phyloP scores from a whole-genome alignment of 179 eudicot species.

The Monotropa hypopitys region DNA sequence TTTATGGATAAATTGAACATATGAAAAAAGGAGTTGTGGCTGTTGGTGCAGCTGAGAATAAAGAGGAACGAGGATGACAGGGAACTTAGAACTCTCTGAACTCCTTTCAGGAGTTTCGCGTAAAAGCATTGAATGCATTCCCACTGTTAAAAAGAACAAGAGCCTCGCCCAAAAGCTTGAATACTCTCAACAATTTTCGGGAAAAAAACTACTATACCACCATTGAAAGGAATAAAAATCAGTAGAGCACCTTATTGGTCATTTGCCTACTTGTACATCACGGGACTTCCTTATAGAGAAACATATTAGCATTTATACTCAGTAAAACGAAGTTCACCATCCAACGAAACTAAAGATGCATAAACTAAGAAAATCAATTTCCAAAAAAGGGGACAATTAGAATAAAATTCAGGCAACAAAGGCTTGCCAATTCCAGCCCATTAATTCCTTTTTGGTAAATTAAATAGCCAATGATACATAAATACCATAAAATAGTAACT shows the following conservation, averaged over 20 bases:
- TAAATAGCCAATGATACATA: not conserved
- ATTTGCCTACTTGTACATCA: not conserved
- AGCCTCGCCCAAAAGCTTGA: not conserved
- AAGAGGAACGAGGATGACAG: not conserved
- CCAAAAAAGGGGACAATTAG: not conserved
- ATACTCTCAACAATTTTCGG: not conserved
- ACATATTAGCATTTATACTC: not conserved
- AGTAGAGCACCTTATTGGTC: not conserved
- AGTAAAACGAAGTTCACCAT: not conserved
- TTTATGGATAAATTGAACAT: not conserved
- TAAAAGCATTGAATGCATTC: not conserved
- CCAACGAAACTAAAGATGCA: no score
- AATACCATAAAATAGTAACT: not conserved
- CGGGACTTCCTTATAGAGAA: not conserved
- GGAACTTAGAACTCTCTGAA: not conserved
- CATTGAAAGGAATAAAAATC: not conserved
- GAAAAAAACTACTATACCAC: not conserved
- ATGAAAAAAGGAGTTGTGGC: not conserved
- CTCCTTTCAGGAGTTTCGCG: not conserved
- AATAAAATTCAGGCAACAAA: not conserved
- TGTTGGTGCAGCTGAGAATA: not conserved
- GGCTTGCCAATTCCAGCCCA: not conserved
- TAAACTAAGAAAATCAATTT: not conserved
- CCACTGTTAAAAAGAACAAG: not conserved
- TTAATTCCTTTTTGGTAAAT: not conserved